phyloP scores from a whole-genome alignment of 176 grass and related monocot species.

The Lolium rigidum region DNA sequence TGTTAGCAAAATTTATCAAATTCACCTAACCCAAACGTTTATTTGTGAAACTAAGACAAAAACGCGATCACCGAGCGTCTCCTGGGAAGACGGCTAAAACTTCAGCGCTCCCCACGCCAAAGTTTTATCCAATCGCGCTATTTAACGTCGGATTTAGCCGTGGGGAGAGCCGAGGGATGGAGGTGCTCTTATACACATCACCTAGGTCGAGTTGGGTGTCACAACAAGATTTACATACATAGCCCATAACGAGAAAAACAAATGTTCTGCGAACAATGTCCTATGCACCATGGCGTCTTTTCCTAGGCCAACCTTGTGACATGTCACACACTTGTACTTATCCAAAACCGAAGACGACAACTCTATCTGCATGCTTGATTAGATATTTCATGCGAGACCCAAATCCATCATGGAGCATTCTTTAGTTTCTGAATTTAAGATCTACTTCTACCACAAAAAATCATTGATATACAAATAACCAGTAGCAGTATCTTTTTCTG shows the following conservation, averaged over 20 bases:
- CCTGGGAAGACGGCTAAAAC: too few relatives aligned
- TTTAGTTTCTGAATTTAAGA: not conserved
- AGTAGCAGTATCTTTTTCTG: slow-evolving; percentile 16
- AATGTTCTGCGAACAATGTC: not conserved
- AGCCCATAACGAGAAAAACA: not conserved
- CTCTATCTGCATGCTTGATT: not conserved
- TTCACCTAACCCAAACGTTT: too few relatives aligned
- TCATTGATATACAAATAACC: not conserved
- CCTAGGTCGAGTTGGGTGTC: not conserved
- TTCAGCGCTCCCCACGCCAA: too few relatives aligned
- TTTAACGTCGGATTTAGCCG: too few relatives aligned
- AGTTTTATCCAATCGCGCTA: too few relatives aligned
- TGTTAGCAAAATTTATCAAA: too few relatives aligned
- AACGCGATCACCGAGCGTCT: too few relatives aligned
- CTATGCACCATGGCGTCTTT: not conserved
- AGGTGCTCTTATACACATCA: too few relatives aligned
- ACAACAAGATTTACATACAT: not conserved
- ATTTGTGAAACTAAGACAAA: too few relatives aligned
- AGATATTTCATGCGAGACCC: not conserved
- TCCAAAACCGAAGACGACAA: not conserved
- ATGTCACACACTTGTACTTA: not conserved
- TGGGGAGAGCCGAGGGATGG: too few relatives aligned
- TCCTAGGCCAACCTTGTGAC: not conserved
- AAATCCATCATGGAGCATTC: not conserved
- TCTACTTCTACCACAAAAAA: not conserved